Percentiles rank a stretch among this genome's conserved stretches.
phyloP scores from a whole-genome alignment of 768 basidiomycete genomes.

The Gyrodon lividus region DNA sequence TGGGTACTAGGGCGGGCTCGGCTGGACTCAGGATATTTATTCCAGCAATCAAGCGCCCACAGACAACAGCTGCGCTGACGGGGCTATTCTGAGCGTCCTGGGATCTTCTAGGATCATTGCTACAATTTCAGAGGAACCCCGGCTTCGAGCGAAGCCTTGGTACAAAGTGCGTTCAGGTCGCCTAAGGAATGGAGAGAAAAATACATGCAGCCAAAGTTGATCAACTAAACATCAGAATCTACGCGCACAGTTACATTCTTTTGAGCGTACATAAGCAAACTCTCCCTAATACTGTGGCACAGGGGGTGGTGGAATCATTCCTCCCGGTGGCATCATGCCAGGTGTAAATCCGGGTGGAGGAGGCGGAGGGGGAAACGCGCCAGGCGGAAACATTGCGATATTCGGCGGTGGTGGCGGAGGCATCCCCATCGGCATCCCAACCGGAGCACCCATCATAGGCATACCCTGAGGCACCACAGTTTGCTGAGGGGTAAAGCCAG shows the following conservation, averaged over 20 bases:
- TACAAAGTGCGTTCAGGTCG: neutral
- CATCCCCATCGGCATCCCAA: conserved; percentile 36
- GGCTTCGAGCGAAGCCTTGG: no score
- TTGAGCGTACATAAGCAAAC: neutral
- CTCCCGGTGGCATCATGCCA: conserved; percentile 37
- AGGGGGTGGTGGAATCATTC: conserved; percentile 45
- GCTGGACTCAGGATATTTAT: neutral
- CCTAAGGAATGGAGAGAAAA: neutral
- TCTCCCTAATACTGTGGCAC: conserved; percentile 30
- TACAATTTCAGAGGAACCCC: no score
- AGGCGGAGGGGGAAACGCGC: conserved; percentile 58
- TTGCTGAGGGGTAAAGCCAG: conserved; percentile 75
- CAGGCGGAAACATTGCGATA: conserved; percentile 47
- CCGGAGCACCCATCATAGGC: conserved; percentile 35
- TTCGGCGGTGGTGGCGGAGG: conserved; percentile 37
- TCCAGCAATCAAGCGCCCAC: neutral
- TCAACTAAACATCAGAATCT: no score
- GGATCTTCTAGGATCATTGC: neutral
- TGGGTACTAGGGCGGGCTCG: neutral
- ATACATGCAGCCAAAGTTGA: neutral
- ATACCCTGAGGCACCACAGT: conserved; percentile 51
- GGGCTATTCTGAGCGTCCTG: neutral
- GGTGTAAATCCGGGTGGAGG: conserved; percentile 68
- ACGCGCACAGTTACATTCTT: no score
- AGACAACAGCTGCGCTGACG: conserved; percentile 3